phyloP scores from a whole-genome alignment of 129 eudicot genomes.

The Logfia minima region DNA sequence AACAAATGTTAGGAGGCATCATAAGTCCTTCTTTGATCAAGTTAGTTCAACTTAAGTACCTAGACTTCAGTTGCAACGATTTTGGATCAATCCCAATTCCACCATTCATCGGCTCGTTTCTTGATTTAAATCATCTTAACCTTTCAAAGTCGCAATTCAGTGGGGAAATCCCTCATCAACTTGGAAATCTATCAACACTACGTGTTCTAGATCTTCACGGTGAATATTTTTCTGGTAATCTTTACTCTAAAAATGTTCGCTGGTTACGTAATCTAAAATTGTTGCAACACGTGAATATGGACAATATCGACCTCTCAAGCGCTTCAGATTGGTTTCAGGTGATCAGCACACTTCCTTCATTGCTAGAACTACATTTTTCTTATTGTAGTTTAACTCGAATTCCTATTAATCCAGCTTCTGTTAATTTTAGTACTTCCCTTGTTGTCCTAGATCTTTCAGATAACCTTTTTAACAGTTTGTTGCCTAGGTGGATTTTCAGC shows the following conservation, averaged over 20 bases:
- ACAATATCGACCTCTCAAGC: neutral
- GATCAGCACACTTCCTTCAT: conserved; percentile 11
- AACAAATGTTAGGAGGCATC: conserved; percentile 13
- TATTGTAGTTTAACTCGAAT: neutral
- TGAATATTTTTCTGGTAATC: neutral
- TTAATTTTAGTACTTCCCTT: conserved; percentile 19
- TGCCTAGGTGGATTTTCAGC: conserved; percentile 14
- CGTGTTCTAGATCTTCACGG: conserved; percentile 15
- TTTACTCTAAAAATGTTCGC: neutral
- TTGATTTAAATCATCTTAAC: conserved; percentile 15
- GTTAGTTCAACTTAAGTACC: neutral
- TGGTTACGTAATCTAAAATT: conserved; percentile 12
- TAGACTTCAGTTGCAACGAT: conserved; percentile 11
- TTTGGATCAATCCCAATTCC: neutral
- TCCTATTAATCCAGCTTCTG: neutral
- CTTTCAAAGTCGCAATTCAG: conserved; percentile 12
- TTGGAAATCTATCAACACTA: conserved; percentile 7
- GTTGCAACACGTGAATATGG: conserved; percentile 18
- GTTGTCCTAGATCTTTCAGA: conserved; percentile 13
- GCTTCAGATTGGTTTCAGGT: conserved; percentile 25
- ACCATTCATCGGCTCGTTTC: conserved; percentile 7
- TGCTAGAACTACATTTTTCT: conserved; percentile 1
- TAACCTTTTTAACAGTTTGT: neutral
- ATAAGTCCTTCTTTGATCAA: conserved; percentile 10
- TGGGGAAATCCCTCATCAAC: conserved; percentile 19